Evolutionary conservation across 805 yeast species (phyloP).

Genomic region (Schwanniomyces pseudopolymorphus): DNA sequence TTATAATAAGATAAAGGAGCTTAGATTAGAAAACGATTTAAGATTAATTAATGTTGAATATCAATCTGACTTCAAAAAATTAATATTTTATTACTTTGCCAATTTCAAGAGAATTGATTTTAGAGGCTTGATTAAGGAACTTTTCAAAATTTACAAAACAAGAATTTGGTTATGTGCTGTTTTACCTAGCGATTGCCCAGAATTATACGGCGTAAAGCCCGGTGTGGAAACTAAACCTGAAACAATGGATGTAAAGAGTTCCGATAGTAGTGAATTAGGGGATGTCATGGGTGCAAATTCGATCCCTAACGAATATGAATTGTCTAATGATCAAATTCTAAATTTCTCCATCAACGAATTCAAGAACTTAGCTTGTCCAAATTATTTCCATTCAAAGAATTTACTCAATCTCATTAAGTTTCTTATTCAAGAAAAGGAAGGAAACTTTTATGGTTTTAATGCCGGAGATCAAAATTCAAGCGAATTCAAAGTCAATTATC

Average conservation of each 20-base stretch:
- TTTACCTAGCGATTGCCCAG: conserved; percentile 39
- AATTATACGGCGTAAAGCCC: conserved; percentile 19
- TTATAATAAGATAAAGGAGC: conserved; percentile 43
- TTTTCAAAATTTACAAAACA: conserved; percentile 46
- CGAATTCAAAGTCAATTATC: not conserved
- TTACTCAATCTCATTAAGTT: conserved; percentile 46
- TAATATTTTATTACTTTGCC: conserved; percentile 46
- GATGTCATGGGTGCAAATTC: conserved; percentile 3
- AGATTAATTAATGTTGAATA: conserved; percentile 47
- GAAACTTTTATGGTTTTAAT: conserved; percentile 43
- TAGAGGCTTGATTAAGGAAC: conserved; percentile 43
- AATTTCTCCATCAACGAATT: conserved; percentile 47
- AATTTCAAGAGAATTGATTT: conserved; percentile 46
- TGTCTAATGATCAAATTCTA: conserved; percentile 38
- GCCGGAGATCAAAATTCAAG: conserved; percentile 1
- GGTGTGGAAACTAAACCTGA: not conserved
- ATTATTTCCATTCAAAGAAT: conserved; percentile 53
- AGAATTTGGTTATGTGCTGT: conserved; percentile 51
- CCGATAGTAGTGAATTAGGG: not conserved
- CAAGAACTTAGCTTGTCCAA: conserved; percentile 39
- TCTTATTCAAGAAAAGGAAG: conserved; percentile 42
- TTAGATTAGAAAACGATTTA: conserved; percentile 45
- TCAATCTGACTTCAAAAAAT: conserved; percentile 45
- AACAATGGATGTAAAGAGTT: not conserved
- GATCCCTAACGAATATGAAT: conserved; percentile 38